Percentiles rank a stretch among this genome's conserved stretches.
These are phyloP conservation scores for Emericellopsis terricola DNA, from an alignment of 495 filamentous ascomycete genomes.

Conservation along the genomic window DNA sequence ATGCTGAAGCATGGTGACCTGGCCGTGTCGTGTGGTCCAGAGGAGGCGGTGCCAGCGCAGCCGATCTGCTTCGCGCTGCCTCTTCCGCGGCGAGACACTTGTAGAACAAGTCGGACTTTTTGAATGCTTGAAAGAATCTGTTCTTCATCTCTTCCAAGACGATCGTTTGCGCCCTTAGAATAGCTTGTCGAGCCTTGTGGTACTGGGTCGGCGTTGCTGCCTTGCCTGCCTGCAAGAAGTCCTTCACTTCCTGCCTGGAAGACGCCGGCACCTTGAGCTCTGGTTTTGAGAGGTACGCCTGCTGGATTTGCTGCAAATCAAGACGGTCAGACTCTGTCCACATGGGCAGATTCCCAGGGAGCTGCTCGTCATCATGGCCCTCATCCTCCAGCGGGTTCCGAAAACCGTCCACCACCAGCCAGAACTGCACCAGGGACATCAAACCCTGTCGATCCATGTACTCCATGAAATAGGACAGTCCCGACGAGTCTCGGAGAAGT, in stretches of 20 bases:
- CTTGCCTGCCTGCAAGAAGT: conserved; percentile 61
- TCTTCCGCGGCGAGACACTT: conserved; percentile 90
- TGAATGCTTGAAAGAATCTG: conserved; percentile 68
- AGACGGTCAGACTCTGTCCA: conserved; percentile 78
- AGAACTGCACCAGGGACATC: conserved; percentile 89
- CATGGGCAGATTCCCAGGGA: conserved; percentile 37
- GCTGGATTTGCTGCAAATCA: conserved; percentile 78
- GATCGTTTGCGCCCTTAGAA: conserved; percentile 64
- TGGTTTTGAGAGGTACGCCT: conserved; percentile 65
- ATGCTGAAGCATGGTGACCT: conserved; percentile 6
- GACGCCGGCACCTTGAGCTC: conserved; percentile 61
- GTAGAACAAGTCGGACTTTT: conserved; percentile 81
- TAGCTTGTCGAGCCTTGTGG: conserved; percentile 60
- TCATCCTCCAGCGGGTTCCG: conserved; percentile 94
- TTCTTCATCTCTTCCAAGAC: conserved; percentile 70
- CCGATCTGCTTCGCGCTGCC: conserved; percentile 27
- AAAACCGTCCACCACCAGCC: conserved; percentile 94
- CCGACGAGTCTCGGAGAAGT: conserved; percentile 70
- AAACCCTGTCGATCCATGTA: conserved; percentile 88
- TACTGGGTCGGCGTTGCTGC: conserved; percentile 67
- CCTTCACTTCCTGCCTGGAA: conserved; percentile 47
- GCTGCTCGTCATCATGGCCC: conserved; percentile 42
- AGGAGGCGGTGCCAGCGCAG: conserved; percentile 9
- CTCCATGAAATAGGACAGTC: conserved; percentile 97
- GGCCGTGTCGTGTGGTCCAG: conserved; percentile 12